These are phyloP conservation scores for Chernovozyma aurita DNA, from an alignment of 1,139 yeast species.

Conservation along the genomic window DNA sequence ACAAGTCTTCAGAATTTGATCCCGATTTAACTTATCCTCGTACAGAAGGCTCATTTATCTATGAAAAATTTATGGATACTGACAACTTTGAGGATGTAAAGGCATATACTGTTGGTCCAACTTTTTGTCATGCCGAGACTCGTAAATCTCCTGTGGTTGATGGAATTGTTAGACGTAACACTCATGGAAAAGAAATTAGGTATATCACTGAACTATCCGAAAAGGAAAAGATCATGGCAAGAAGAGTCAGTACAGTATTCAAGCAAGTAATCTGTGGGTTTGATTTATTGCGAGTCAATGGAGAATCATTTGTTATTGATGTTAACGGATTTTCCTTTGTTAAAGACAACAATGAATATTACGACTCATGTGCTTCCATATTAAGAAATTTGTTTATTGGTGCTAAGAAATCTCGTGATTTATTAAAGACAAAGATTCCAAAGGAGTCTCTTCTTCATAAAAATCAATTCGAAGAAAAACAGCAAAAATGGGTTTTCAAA, in stretches of 20 bases:
- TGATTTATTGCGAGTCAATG: slow-evolving; percentile 85
- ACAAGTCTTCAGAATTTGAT: slow-evolving; percentile 95
- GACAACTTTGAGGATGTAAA: slow-evolving; percentile 98
- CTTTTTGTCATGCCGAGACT: slow-evolving; percentile 95
- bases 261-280: slow-evolving; percentile 98
- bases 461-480: slow-evolving; percentile 64
- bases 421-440: slow-evolving; percentile 37
- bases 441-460: slow-evolving; percentile 33
- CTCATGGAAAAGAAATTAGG: slow-evolving; percentile 95
- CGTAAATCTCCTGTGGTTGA: slow-evolving; percentile 98
- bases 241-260: slow-evolving; percentile 67
- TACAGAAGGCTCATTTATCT: slow-evolving; percentile 86
- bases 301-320: slow-evolving; percentile 88
- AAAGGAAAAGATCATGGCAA: slow-evolving; percentile 78
- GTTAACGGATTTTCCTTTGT: slow-evolving; percentile 98
- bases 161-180: slow-evolving; percentile 94
- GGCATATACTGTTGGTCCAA: slow-evolving; percentile 93
- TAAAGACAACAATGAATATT: slow-evolving; percentile 83
- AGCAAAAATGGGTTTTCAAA: slow-evolving; percentile 95
- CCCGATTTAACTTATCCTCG: slow-evolving; percentile 72
- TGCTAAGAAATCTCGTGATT: slow-evolving; percentile 46
- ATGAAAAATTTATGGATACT: slow-evolving; percentile 95
- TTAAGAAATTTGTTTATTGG: slow-evolving; percentile 67
- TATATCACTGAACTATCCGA: slow-evolving; percentile 76
- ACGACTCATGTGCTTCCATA: slow-evolving; percentile 78